Percentiles rank a stretch among this genome's conserved stretches.
phyloP scores from a whole-genome alignment of 805 yeast species.

The Ogataea paradorogensis region DNA sequence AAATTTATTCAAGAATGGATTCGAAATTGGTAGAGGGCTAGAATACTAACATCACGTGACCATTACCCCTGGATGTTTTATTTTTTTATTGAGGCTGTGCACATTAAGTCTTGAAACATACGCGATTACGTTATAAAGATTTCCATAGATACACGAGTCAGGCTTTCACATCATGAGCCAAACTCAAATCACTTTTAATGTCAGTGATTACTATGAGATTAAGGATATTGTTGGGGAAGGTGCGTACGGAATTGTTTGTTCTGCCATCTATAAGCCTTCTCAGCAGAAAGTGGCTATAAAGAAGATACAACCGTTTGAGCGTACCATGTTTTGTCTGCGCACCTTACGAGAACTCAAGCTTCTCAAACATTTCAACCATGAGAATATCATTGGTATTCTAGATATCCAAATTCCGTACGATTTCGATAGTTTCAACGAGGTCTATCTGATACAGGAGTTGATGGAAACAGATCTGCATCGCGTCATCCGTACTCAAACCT shows the following conservation, averaged over 20 bases:
- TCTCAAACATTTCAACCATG: constrained; percentile 87
- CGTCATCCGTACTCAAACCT: constrained; percentile 74
- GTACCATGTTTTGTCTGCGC: constrained; percentile 83
- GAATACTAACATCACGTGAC: constrained; percentile 10
- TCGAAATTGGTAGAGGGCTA: constrained; percentile 1
- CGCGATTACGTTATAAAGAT: constrained; percentile 11
- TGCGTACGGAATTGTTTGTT: constrained; percentile 92
- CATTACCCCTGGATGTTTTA: neutral
- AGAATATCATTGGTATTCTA: constrained; percentile 83
- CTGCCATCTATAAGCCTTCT: constrained; percentile 83
- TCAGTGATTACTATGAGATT: constrained; percentile 82
- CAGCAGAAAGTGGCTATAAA: constrained; percentile 92
- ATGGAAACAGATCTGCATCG: constrained; percentile 88
- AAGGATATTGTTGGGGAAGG: constrained; percentile 90
- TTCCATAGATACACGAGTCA: neutral
- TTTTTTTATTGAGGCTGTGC: constrained; percentile 2
- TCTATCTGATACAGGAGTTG: constrained; percentile 81
- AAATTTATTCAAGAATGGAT: constrained; percentile 5
- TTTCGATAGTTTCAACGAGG: constrained; percentile 77
- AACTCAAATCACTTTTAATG: constrained; percentile 61
- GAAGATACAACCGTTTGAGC: constrained; percentile 88
- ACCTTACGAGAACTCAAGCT: constrained; percentile 88
- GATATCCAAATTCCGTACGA: constrained; percentile 84
- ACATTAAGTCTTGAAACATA: constrained; percentile 7
- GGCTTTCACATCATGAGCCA: constrained; percentile 14